Conservation (phyloP, 768 basidiomycete species). For the Amanita rimosa region DNA sequence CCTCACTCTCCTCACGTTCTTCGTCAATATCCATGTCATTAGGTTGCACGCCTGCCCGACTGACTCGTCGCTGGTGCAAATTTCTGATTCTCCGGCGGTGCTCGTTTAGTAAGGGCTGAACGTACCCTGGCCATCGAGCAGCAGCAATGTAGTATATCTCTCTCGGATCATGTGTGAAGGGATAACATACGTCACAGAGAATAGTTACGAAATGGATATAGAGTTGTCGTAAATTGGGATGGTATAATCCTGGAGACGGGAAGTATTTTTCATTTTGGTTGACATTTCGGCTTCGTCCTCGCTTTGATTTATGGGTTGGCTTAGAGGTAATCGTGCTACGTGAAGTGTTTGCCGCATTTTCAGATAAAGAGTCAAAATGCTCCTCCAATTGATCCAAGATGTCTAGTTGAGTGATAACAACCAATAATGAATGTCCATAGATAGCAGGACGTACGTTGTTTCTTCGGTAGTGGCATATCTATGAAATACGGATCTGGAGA, state of each 20-base stretch:
- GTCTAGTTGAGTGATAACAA: slow-evolving; percentile 10
- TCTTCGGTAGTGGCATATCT: slow-evolving; percentile 38
- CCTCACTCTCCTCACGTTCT: slow-evolving; percentile 15
- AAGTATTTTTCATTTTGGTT: not conserved
- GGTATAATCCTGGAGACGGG: slow-evolving; percentile 22
- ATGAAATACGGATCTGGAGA: slow-evolving; percentile 66
- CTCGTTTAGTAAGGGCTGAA: slow-evolving; percentile 53
- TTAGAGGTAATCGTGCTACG: not conserved
- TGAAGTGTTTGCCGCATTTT: slow-evolving; percentile 8
- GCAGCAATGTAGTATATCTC: slow-evolving; percentile 71
- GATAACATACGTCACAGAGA: slow-evolving; percentile 48
- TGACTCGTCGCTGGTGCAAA: not conserved
- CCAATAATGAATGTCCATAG: not conserved
- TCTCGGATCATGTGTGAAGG: slow-evolving; percentile 53
- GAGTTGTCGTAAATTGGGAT: slow-evolving; percentile 43
- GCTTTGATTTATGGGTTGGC: not conserved
- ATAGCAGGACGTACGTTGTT: slow-evolving; percentile 35
- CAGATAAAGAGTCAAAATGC: slow-evolving; percentile 15
- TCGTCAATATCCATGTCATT: slow-evolving; percentile 14
- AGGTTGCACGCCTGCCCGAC: not conserved
- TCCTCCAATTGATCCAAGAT: slow-evolving; percentile 26
- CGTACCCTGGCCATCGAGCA: slow-evolving; percentile 74
- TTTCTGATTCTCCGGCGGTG: slow-evolving; percentile 14
- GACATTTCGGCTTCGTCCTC: not conserved
- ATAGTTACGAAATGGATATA: slow-evolving; percentile 53